phyloP scores from a whole-genome alignment of 371 early-diverging fungal species.

The Rhizopus stolonifer region DNA sequence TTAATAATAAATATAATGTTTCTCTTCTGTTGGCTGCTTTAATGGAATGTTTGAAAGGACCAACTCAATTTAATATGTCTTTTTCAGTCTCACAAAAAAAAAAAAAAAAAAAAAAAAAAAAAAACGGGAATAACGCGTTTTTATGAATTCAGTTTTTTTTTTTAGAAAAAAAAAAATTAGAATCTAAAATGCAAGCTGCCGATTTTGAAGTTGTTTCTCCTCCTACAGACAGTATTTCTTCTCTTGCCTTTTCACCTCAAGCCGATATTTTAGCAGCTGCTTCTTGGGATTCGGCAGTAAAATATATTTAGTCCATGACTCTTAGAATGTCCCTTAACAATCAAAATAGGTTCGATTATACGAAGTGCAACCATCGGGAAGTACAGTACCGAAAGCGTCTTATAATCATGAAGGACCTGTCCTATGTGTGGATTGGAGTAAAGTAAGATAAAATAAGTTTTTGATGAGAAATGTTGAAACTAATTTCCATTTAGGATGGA shows the following conservation, averaged over 20 bases:
- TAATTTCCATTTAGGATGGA: slow-evolving; percentile 22
- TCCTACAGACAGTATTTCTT: slow-evolving; percentile 77
- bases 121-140: too few species aligned
- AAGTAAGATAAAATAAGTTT: slow-evolving; percentile 51
- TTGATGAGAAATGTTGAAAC: slow-evolving; percentile 1
- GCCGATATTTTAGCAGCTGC: slow-evolving; percentile 81
- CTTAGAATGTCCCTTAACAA: background rate
- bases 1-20: too few species aligned
- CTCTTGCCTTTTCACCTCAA: slow-evolving; percentile 70
- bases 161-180: too few species aligned
- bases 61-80: too few species aligned
- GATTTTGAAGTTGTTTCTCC: slow-evolving; percentile 56
- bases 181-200: slow-evolving; percentile 15
- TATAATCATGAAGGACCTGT: slow-evolving; percentile 87
- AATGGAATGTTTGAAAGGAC: too few species aligned
- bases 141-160: too few species aligned
- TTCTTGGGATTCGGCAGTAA: slow-evolving; percentile 88
- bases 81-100: too few species aligned
- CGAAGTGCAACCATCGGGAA: slow-evolving; percentile 76
- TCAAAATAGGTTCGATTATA: slow-evolving; percentile 80
- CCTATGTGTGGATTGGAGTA: slow-evolving; percentile 84
- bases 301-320: background rate
- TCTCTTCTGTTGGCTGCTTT: too few species aligned
- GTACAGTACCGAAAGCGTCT: slow-evolving; percentile 73
- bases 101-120: too few species aligned